Evolutionary conservation across 2,329 filamentous ascomycete species (phyloP), one percentile per base, ranked within the genome.

Genomic region (Monilinia fructigena): DNA sequence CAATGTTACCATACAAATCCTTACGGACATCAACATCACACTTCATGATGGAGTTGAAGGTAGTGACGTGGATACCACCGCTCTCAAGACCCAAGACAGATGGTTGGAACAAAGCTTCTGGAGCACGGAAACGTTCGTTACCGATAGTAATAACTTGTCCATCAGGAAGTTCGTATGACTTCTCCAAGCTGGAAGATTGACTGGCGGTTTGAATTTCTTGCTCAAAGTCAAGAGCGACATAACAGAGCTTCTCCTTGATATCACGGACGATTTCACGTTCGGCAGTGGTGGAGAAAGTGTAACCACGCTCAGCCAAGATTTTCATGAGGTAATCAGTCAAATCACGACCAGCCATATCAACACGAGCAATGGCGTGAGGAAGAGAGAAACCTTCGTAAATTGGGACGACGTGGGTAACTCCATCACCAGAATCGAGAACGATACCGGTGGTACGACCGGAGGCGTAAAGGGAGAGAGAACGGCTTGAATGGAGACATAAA

Each of bases 1-100:
- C 95, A 80, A 99, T 98, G 90, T 99, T 99, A 82, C 93, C 93
- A 84, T 99, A 99, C 75, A 99, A 89, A 83, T 98, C 95, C 90
- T 98, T 98, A 86, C 95, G 92, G 83, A 99, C 95, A 82, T 99
- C 95, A 82, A 99, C 93, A 83, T 99, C 95, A 83, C 95, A 98
- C 91, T 99, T 99, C 93, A 98, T 98, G 90, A 99, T 97, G 78
- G 95, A 98, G 91, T 98, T 98, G 92, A 97, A 98, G 77, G 95
- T 98, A 80, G 94, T 98, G 80, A 97, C 93, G 86, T 98, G 95
- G 84, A 99, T 98, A 84, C 95, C 95, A 79, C 94, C 94, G 82
- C 89, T 93, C 85, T 99, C 95, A 78, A 97, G 93, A 89, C 95
- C 95, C 76, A 99, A 86, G 76, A 98, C 94, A 74, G 91, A 95